Percentiles rank a stretch among this genome's conserved stretches.
phyloP scores from a whole-genome alignment of 169 alveolate genomes.

The Cyclospora cayetanensis region DNA sequence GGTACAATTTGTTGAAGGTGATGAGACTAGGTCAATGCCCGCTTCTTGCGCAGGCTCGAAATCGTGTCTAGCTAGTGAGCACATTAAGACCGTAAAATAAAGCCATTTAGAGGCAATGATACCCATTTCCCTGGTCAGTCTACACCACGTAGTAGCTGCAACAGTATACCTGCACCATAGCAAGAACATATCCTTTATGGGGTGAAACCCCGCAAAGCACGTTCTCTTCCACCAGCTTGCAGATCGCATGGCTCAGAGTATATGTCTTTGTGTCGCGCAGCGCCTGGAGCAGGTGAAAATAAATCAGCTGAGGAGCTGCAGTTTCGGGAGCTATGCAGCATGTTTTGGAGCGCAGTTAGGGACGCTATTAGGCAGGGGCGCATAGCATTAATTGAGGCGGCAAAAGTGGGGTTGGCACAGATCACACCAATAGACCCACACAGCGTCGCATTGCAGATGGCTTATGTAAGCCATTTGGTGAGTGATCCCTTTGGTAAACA shows the following conservation, averaged over 20 bases:
- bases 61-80: not conserved
- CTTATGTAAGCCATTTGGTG: conserved; percentile 45
- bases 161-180: too few relatives aligned
- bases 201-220: too few relatives aligned
- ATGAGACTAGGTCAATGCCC: not conserved
- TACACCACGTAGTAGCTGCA: too few relatives aligned
- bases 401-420: conserved; percentile 24
- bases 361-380: conserved; percentile 11
- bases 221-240: too few relatives aligned
- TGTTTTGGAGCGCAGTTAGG: conserved; percentile 54
- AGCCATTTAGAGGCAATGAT: too few relatives aligned
- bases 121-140: too few relatives aligned
- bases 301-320: conserved; percentile 29
- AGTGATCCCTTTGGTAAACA: not conserved
- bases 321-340: not conserved
- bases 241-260: too few relatives aligned
- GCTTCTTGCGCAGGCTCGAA: not conserved
- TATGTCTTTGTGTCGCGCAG: too few relatives aligned
- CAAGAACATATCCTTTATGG: too few relatives aligned
- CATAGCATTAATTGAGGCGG: not conserved
- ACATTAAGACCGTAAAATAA: too few relatives aligned
- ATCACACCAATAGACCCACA: conserved; percentile 37
- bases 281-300: too few relatives aligned
- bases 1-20: conserved; percentile 35
- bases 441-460: conserved; percentile 25